Evolutionary conservation across 2,329 filamentous ascomycete species (phyloP).

Genomic region (Rasamsonia emersonii): DNA sequence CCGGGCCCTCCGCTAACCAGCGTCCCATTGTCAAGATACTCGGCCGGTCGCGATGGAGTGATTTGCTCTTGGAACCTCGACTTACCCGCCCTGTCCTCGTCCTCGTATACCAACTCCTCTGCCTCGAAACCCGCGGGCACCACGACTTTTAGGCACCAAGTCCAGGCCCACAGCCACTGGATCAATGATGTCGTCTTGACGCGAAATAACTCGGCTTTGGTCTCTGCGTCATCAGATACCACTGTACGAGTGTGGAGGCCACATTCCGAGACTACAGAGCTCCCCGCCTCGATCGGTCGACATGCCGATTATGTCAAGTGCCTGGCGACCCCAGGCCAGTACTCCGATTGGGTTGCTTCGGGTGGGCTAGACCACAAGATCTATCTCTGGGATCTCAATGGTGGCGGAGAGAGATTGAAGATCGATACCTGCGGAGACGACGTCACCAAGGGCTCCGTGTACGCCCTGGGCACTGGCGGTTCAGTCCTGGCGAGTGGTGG

Average conservation of each 20-base stretch:
- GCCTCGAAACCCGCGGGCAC: constrained; percentile 24
- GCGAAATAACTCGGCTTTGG: constrained; percentile 66
- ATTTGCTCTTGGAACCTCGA: constrained; percentile 88
- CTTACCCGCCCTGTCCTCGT: constrained; percentile 26
- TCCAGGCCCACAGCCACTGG: constrained; percentile 88
- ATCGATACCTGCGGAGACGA: constrained; percentile 73
- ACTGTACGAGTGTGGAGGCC: constrained; percentile 91
- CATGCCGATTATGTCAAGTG: constrained; percentile 97
- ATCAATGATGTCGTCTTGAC: constrained; percentile 85
- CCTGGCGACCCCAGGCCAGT: constrained; percentile 64
- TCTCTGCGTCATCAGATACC: constrained; percentile 88
- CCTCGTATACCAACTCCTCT: constrained; percentile 16
- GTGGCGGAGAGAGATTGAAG: constrained; percentile 74
- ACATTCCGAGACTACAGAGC: constrained; percentile 51
- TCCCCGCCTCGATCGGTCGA: constrained; percentile 74
- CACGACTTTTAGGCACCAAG: constrained; percentile 52
- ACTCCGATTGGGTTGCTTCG: constrained; percentile 81
- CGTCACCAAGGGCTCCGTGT: constrained; percentile 81
- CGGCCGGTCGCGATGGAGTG: constrained; percentile 87
- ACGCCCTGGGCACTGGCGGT: constrained; percentile 72
- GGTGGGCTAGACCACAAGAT: constrained; percentile 90
- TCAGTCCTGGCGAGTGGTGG: constrained; percentile 85
- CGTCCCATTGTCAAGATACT: constrained; percentile 78
- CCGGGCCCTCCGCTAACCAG: no score
- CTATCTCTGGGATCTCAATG: constrained; percentile 85